These are phyloP conservation scores for Clathrospora elynae DNA, from an alignment of 2,329 filamentous ascomycete genomes.

Conservation along the genomic window DNA sequence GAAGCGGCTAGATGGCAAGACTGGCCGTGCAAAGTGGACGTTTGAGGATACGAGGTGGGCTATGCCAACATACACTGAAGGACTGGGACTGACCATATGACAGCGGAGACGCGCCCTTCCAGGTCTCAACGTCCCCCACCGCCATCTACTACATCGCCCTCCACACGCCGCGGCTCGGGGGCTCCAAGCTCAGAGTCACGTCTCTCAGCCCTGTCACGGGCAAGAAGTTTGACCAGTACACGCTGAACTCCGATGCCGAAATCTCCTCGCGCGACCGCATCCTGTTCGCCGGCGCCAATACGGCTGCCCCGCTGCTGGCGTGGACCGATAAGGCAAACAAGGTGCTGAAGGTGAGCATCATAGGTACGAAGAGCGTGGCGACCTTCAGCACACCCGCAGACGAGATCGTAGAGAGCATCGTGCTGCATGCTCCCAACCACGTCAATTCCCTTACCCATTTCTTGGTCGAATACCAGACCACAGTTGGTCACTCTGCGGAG, in stretches of 20 bases:
- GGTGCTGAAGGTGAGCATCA: constrained; percentile 72
- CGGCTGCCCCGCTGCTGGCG: constrained; percentile 73
- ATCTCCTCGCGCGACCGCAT: constrained; percentile 68
- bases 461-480: constrained; percentile 78
- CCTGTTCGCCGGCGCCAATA: constrained; percentile 76
- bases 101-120: constrained; percentile 73
- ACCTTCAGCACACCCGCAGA: constrained; percentile 52
- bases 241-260: constrained; percentile 74
- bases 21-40: constrained; percentile 80
- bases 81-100: constrained; percentile 16
- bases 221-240: constrained; percentile 71
- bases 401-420: constrained; percentile 56
- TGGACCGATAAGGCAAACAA: constrained; percentile 70
- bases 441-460: constrained; percentile 79
- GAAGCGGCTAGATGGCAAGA: constrained; percentile 72
- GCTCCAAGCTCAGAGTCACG: constrained; percentile 77
- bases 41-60: constrained; percentile 65
- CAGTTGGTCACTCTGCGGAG: constrained; percentile 75
- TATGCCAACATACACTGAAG: background rate
- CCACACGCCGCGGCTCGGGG: constrained; percentile 65
- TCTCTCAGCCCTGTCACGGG: constrained; percentile 76
- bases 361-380: constrained; percentile 57
- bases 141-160: constrained; percentile 78
- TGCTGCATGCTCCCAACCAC: constrained; percentile 74
- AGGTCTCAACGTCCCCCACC: constrained; percentile 71